Evolutionary conservation across 768 basidiomycete species (phyloP), one percentile per base, ranked within the genome.

Genomic region (Termitomyces sp.): DNA sequence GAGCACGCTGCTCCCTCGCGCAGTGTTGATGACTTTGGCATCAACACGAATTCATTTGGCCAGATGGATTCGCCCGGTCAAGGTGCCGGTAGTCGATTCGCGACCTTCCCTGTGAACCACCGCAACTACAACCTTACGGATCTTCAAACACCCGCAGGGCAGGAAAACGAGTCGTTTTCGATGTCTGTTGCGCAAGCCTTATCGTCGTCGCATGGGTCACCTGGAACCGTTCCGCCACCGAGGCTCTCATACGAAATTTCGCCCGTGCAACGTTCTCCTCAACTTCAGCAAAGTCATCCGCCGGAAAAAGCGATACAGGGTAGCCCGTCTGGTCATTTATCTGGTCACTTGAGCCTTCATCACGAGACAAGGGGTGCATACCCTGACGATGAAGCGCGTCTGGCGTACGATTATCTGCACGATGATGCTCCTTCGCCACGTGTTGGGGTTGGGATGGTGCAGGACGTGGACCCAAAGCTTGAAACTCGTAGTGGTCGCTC

Each of bases 41-140:
- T 73, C n/a, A 69, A 67, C 30, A 54, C 62, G 18, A 56, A 55
- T n/a, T 59, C 63, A 7, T 45, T 64, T 11, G 67, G 68, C 16
- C 55, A 63, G 0, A 58, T 66, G 3, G 68, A 70, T 16, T 59
- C 59, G 2, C 57, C 64, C 3, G 65, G 24, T 11, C 45, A 61
- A 30, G 64, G 65, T 30, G 62, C 63, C 10, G 79, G 79, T 1
- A 79, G 79, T 0, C 77, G 83, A 16, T 90, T 88, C 63, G 84
- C 85, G 26, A 90, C 89, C 1, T 82, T 89, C 70, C 88, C 87
- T 0, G 77, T 80, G 18, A 78, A 81, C 58, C 67, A 70, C 56
- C 63, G 68, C 51, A 62, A 61, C 9, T 63, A 64, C 32, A 62
- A 70, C 5, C 67, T 72, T 24, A 63, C 71, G 33, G 76, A 75